Conservation (phyloP, 1,139 yeast genomes). For the Yamadazyma sp. region DNA sequence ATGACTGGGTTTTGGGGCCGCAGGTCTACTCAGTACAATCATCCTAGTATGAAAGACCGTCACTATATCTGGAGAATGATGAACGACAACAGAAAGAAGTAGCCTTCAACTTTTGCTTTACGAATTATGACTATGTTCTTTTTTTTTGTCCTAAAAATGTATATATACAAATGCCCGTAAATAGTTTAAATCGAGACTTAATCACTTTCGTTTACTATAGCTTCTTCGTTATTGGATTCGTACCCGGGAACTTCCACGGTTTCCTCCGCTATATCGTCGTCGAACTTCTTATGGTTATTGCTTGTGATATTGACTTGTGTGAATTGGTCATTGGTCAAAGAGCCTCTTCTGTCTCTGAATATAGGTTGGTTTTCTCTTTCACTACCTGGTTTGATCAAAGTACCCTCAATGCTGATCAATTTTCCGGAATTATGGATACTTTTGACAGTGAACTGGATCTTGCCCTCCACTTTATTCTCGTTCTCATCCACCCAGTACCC, state of each 20-base stretch:
- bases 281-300: conserved; percentile 42
- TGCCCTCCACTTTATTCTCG: conserved; percentile 77
- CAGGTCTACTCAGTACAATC: conserved; percentile 26
- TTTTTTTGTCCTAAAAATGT: neutral
- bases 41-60: conserved; percentile 47
- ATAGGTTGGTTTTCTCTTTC: conserved; percentile 59
- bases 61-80: conserved; percentile 77
- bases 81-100: conserved; percentile 51
- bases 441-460: conserved; percentile 70
- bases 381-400: conserved; percentile 63
- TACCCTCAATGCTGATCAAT: conserved; percentile 83
- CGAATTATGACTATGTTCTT: no score
- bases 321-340: conserved; percentile 13
- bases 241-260: conserved; percentile 8
- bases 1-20: neutral
- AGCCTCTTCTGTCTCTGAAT: conserved; percentile 31
- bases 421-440: conserved; percentile 76
- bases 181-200: conserved; percentile 11
- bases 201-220: conserved; percentile 31
- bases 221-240: conserved; percentile 25
- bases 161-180: neutral
- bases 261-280: conserved; percentile 29
- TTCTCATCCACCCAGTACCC: conserved; percentile 86
- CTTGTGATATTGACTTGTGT: conserved; percentile 4
- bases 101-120: conserved; percentile 4